Conservation (phyloP, 176 grass and related monocot species). For the Aechmea fasciata region DNA sequence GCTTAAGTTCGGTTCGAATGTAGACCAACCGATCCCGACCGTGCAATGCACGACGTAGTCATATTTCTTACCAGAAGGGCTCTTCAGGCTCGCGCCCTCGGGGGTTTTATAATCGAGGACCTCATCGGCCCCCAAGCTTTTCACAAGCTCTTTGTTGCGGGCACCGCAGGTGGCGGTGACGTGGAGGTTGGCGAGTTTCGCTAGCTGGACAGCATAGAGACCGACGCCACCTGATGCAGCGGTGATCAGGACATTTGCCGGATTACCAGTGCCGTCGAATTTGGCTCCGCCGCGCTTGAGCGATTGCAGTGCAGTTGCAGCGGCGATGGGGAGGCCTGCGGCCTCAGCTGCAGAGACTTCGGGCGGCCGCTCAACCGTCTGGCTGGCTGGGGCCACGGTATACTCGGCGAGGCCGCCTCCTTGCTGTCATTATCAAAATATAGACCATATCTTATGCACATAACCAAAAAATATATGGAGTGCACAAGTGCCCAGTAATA, state of each 20-base stretch:
- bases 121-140: conserved; percentile 9
- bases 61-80: conserved; percentile 10
- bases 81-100: conserved; percentile 4
- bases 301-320: conserved; percentile 28
- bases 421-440: conserved; percentile 22
- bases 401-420: conserved; percentile 42
- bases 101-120: conserved; percentile 1
- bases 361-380: conserved; percentile 15
- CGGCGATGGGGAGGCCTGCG: conserved; percentile 36
- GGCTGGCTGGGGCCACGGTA: conserved; percentile 2
- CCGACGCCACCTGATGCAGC: conserved; percentile 6
- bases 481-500: no score
- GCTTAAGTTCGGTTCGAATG: conserved; percentile 5
- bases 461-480: no score
- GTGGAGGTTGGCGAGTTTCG: conserved; percentile 5
- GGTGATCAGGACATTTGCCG: neutral
- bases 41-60: conserved; percentile 4
- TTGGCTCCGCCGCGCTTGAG: conserved; percentile 23
- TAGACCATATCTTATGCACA: neutral
- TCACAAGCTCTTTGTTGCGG: conserved; percentile 2
- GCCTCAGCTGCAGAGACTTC: conserved; percentile 34
- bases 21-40: conserved; percentile 1
- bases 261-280: conserved; percentile 18
- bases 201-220: conserved; percentile 1
- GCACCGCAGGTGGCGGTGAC: conserved; percentile 1